Base-by-base conservation (phyloP, 108 stramenopile species). In the Cylindrotheca fusiformis region DNA sequence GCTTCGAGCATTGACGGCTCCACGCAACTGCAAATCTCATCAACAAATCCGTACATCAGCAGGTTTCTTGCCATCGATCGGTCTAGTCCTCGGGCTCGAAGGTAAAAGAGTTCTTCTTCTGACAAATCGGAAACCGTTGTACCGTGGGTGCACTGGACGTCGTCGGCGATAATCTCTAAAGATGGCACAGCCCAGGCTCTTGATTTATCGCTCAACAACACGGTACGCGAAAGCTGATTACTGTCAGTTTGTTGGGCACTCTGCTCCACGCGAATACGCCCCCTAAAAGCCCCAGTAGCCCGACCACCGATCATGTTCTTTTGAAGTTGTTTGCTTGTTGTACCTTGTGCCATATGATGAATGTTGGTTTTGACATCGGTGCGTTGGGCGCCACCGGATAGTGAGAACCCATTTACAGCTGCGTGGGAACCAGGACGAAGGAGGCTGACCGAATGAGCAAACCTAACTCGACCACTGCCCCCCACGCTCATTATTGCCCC, bases 111-210 rank as follows among this genome's bases (percentile, higher is more conserved):
- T 69, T 90, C 89, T 66, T 97, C 95, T 70, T 97, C 97, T 31
- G 84, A 82, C 64, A 97, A 74, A 79, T 97, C 97, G 19, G 90
- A 89, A 52, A 97, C 83, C 14, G 97, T 96, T n/a, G 95, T 92
- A 19, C 97, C 97, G 72, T 97, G 97, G 18, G 92, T 87, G 72
- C 97, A 97, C 65, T 83, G 72, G 17, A 97, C 95, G 79, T 97
- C 93, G 68, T 96, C 95, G 8, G 97, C 95, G 71, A 95, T 88
- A 56, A 97, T 96, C 63, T 96, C 95, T 64, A 97, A 75, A 29
- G 87, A 84, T 21, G 97, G 97, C 25, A 93, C 91, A n/a, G 90
- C 73, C 87, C 88, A 88, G 32, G 95, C 84, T 27, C 88, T 64
- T 2, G 79, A 86, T 61, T 81, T 75, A 60, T 97, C 94, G 51